A percentile compares a stretch with the other conserved stretches of the same genome.
These are phyloP conservation scores for Pseudocercospora musae DNA, from an alignment of 2,329 filamentous ascomycete species.

Conservation along the genomic window DNA sequence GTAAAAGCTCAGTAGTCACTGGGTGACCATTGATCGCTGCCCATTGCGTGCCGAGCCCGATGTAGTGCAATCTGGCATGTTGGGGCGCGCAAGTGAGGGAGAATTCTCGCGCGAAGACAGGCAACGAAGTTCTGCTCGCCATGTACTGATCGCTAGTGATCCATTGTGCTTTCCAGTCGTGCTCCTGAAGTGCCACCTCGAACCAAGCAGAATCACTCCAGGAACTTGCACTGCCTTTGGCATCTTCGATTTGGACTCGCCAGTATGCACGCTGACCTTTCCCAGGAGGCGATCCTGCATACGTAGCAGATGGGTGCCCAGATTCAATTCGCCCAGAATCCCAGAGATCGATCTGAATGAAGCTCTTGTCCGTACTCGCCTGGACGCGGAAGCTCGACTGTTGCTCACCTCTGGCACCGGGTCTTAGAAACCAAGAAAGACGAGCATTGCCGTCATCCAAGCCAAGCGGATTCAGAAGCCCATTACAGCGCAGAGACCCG, in stretches of 20 bases:
- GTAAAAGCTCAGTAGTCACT: neutral
- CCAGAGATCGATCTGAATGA: neutral
- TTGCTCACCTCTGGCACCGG: neutral
- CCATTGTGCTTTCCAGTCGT: neutral
- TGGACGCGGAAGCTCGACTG: neutral
- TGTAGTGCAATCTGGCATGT: neutral
- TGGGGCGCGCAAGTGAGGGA: neutral
- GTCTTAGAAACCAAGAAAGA: neutral
- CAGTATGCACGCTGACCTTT: neutral
- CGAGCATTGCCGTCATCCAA: neutral
- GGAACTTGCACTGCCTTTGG: neutral
- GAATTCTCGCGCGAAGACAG: neutral
- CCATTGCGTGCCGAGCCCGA: neutral
- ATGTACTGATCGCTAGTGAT: neutral
- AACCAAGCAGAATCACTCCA: neutral
- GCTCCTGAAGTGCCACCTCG: neutral
- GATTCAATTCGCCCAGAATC: neutral
- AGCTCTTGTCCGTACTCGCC: neutral
- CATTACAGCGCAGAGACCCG: neutral
- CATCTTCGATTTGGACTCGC: neutral
- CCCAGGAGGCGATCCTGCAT: neutral
- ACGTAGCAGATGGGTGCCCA: neutral
- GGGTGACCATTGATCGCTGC: neutral
- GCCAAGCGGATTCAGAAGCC: neutral
- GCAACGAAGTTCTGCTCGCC: neutral